Evolutionary conservation across 1,284 basidiomycete species (phyloP), one percentile per base, ranked within the genome.

Genomic region (Ustilago nuda): DNA sequence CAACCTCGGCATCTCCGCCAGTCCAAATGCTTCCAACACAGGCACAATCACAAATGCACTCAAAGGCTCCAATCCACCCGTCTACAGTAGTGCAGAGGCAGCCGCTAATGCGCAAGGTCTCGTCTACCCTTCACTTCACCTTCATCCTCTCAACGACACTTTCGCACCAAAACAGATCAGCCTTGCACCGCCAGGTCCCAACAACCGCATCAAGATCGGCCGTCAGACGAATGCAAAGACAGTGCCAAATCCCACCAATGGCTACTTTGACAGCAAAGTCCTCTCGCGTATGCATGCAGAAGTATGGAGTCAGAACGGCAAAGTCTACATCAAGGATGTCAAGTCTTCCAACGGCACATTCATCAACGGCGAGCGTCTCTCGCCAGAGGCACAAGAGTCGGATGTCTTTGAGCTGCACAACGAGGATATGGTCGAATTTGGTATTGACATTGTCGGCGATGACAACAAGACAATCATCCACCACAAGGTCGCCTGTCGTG

Each of bases 321-420:
- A 82, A 56, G 95, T 98, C 86, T 97, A 89, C 88, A 98, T 99
- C 89, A 97, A 94, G 87, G 97, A 99, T 86, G 94, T 98, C 84
- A 97, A 97, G 88, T 95, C 94, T 69, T 96, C 94, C 1, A 99
- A 99, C 80, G 96, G 96, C 5, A 99, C 97, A 8, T 99, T 99
- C 85, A 96, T 99, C 87, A 98, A 99, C 80, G 92, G 94, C 62
- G 94, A 97, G 76, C 90, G 96, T 52, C 90, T 99, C 51, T 94
- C 93, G 72, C 89, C 90, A 1, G 95, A 99, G 86, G 93, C 93
- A 32, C 89, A 94, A 64, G 95, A 98, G 87, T 95, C 93, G 0
- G 93, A 97, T 37, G 93, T 94, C 0, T 96, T 91, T 78, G 94
- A 98, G 87, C 90, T 99, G 48, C 95, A 97, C 88, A 92, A 91